phyloP scores from a whole-genome alignment of 495 filamentous ascomycete species.

The Diplogelasinospora grovesii region DNA sequence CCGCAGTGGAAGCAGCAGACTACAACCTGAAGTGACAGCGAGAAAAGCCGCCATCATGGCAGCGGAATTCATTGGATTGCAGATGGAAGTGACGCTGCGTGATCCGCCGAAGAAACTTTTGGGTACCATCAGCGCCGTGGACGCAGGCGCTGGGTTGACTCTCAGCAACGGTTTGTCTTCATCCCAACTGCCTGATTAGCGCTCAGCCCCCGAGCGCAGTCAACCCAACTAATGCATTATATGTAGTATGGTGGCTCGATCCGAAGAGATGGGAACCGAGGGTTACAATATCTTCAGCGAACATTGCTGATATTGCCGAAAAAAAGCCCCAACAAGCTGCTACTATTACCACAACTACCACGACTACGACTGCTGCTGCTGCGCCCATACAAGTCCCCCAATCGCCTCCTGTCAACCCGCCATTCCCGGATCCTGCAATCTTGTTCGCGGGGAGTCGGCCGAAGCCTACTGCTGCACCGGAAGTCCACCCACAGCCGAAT shows the following conservation, averaged over 20 bases:
- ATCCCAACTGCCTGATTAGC: no score
- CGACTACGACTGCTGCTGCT: neutral
- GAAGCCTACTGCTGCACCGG: conserved; percentile 10
- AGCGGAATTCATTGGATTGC: conserved; percentile 67
- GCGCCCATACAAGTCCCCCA: neutral
- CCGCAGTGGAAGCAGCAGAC: no score
- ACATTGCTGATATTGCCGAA: conserved; percentile 36
- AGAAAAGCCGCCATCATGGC: conserved; percentile 23
- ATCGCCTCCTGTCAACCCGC: conserved; percentile 10
- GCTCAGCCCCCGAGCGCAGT: no score
- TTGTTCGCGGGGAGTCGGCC: conserved; percentile 39
- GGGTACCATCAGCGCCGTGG: conserved; percentile 67
- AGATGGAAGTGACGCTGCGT: conserved; percentile 67
- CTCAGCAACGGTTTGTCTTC: conserved; percentile 64
- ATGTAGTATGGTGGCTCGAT: conserved; percentile 23
- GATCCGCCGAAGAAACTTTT: conserved; percentile 59
- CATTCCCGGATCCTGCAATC: conserved; percentile 51
- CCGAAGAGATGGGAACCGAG: conserved; percentile 28
- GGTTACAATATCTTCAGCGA: conserved; percentile 27
- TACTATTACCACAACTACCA: neutral
- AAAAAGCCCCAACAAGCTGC: neutral
- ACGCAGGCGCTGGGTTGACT: conserved; percentile 63
- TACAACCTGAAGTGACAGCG: no score
- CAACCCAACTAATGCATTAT: no score
- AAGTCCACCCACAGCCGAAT: conserved; percentile 22